Evolutionary conservation across 192 early-diverging fungal genomes (phyloP).

Genomic region (Geranomyces variabilis): DNA sequence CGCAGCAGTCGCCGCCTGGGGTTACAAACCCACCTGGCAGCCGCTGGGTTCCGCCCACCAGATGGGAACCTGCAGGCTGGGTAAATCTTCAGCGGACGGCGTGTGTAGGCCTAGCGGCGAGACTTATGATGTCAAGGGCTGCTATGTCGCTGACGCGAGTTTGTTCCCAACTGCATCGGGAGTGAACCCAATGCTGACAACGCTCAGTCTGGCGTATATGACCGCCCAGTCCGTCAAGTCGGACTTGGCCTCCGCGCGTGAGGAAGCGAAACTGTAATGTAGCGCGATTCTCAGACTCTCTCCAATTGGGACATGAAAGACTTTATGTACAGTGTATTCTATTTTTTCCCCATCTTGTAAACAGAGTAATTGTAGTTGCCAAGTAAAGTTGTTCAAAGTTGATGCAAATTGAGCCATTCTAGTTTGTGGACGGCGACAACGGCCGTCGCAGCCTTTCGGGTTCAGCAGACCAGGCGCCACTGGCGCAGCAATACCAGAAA

Average conservation of each 20-base stretch:
- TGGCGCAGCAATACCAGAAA: conserved; percentile 80
- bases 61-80: conserved; percentile 67
- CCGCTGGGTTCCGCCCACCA: conserved; percentile 66
- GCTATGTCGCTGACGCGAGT: conserved; percentile 75
- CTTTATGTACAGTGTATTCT: no score
- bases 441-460: no score
- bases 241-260: neutral
- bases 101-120: conserved; percentile 71
- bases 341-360: no score
- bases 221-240: conserved; percentile 32
- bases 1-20: conserved; percentile 32
- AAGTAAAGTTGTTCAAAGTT: no score
- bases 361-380: no score
- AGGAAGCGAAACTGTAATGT: no score
- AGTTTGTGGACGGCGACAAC: no score
- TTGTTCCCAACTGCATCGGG: conserved; percentile 74
- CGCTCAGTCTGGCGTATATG: conserved; percentile 16
- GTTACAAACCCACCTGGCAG: conserved; percentile 34
- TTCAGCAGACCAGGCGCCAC: no score
- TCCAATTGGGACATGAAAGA: no score
- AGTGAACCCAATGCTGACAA: conserved; percentile 57
- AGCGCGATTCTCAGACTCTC: no score
- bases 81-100: conserved; percentile 51
- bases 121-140: conserved; percentile 71
- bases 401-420: no score